Base-by-base conservation (phyloP, 139 green algal species). In the Mesotaenium endlicherianum region DNA sequence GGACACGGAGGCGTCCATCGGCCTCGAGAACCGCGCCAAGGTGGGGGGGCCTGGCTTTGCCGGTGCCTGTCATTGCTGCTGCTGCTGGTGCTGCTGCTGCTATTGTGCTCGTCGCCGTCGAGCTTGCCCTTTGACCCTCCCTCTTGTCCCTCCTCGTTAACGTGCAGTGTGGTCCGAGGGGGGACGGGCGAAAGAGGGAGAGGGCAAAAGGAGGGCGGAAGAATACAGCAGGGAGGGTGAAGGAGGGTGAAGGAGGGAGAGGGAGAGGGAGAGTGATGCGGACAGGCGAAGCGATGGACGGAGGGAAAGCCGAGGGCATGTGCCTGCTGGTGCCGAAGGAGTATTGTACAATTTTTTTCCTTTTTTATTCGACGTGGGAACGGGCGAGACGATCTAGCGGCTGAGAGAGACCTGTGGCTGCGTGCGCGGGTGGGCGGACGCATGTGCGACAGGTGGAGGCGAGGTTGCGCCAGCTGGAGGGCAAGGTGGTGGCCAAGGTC, bases 401-500 rank as follows among this genome's bases (percentile, higher is more conserved):
- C n/a, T n/a, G n/a, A n/a, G n/a, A n/a, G n/a, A n/a, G n/a, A n/a
- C n/a, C n/a, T n/a, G n/a, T n/a, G n/a, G n/a, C n/a, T n/a, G n/a
- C n/a, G n/a, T n/a, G n/a, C n/a, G n/a, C n/a, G n/a, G n/a, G n/a
- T n/a, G n/a, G n/a, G n/a, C n/a, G n/a, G n/a, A n/a, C n/a, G n/a
- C n/a, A n/a, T n/a, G n/a, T n/a, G n/a, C n/a, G n/a, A n/a, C 49
- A 86, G 80, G 14, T 98, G 45, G 96, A 99, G 90, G 92, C 93
- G 3, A 89, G 96, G 43, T 76, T 98, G 83, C 86, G 95, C 59
- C 94, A 98, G 88, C 88, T 98, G 72, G 96, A 99, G 88, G 94
- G 94, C 49, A 92, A 90, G 74, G 45, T 84, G 64, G 55, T 88
- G 4, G 87, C 83, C 64, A 89, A 93, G 75, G 83, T 55, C 43